Base-by-base conservation (phyloP, 1,284 basidiomycete genomes). In the Vanrija sp. region DNA sequence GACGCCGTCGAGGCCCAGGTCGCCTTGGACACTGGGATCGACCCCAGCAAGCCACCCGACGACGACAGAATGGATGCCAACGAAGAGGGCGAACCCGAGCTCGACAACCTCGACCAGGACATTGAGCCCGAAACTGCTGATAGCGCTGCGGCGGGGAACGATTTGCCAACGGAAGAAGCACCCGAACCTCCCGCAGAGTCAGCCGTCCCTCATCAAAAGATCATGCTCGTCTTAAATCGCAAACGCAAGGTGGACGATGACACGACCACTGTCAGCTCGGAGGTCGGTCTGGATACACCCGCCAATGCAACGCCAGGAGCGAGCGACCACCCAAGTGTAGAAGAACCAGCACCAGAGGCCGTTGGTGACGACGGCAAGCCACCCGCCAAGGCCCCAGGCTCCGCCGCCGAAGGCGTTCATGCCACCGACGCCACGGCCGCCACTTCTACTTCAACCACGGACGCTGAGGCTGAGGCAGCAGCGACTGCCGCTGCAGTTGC, bases 241-340 rank as follows among this genome's bases (percentile, higher is more conserved):
- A 54, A 54, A 14, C 47, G 53, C 47, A 54, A 54, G 27, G 53
- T 47, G n/a, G 53, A 54, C 47, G 53, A 54, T 15, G 53, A 54
- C 10, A 46, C 35, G 20, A 48, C 47, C 3, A 49, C 47, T 10
- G 53, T 45, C 23, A 49, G 43, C 43, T 49, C 53, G 2, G 53
- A 54, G 24, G 31, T 31, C 15, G 31, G 31, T 31, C 31, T 31
- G 12, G 31, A 31, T 31, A 31, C 31, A 14, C 31, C 31, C 12
- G 31, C 31, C 12, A 31, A 31, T 31, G 10, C 31, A 31, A 31
- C 31, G 2, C 31, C 31, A 14, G 31, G 31, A 31, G 4, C 31
- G 12, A 31, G 31, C 31, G 31, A 31, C 8, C 31, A 14, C 31
- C 31, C 31, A 9, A 14, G 31, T 14, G 31, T 14, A 14, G 31